Base-by-base conservation (phyloP, 2,329 filamentous ascomycete genomes). In the Mycosphaerella sp. region DNA sequence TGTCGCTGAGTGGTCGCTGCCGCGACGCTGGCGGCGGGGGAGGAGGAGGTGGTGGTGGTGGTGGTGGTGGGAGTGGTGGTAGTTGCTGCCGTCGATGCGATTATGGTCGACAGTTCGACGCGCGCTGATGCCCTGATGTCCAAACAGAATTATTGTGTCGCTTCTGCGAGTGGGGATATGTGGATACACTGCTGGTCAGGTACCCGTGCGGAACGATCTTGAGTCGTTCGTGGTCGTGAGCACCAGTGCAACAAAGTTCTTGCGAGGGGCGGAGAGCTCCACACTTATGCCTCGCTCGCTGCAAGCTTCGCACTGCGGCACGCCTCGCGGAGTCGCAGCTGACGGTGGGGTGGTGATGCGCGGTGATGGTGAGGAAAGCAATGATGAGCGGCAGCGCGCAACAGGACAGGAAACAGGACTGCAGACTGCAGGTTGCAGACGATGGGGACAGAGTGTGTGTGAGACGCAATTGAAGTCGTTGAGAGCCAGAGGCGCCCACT, bases 121-220 rank as follows among this genome's bases (percentile, higher is more conserved):
- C n/a, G 6, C n/a, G 25, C 25, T 12, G 45, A 21, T 48, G 36
- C 40, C 37, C 40, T 36, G 36, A 39, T 39, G 14, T 39, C 14
- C 14, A n/a, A 16, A 14, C 41, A 48, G 37, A 41, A 41, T 41
- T n/a, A 48, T 5, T 41, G n/a, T 41, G 45, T 48, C 45, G 45
- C 45, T 41, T 48, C 16, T 40, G 36, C 45, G 28, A 40, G 44
- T 47, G 44, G 44, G 40, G 44, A 2, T 40, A 37, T 25, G 45
- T 48, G 37, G 36, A 32, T 34, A 48, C 45, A 37, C 41, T 34
- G 45, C 45, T 41, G 36, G 21, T 48, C 45, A 48, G 45, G 37
- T 48, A 48, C 45, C 45, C 45, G 45, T 48, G 21, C 44, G 34
- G 34, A 27, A 27, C 30, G 27, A 36, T 32, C 43, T 14, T 17